Percentiles rank a stretch among this genome's conserved stretches.
Evolutionary conservation across 208 protist species (phyloP).

Genomic region (Trypanosoma vivax): DNA sequence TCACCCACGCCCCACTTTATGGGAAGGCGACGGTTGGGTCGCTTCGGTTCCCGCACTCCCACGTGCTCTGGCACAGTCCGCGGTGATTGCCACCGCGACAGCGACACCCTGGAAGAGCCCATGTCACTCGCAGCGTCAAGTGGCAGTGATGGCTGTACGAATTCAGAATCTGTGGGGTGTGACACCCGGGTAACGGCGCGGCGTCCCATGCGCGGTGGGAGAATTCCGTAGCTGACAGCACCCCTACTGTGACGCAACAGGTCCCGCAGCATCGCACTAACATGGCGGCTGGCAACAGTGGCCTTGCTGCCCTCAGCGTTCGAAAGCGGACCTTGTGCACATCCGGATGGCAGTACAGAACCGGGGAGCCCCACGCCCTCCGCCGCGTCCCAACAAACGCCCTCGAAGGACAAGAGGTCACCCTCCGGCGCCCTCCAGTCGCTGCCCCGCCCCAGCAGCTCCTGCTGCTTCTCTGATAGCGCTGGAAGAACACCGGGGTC

Average conservation of each 20-base stretch:
- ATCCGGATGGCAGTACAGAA: neutral
- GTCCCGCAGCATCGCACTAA: neutral
- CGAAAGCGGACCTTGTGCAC: neutral
- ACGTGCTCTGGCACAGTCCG: neutral
- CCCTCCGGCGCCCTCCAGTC: neutral
- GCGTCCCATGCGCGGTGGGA: neutral
- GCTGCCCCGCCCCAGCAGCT: neutral
- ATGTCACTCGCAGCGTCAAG: neutral
- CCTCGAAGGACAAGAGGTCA: neutral
- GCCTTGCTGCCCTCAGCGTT: neutral
- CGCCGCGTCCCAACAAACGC: neutral
- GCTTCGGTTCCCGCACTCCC: neutral
- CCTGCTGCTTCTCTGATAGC: neutral
- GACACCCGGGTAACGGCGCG: too few relatives aligned
- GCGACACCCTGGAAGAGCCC: neutral
- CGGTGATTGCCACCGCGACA: neutral
- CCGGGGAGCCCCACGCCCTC: too few relatives aligned
- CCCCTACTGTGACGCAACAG: neutral
- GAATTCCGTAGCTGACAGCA: neutral
- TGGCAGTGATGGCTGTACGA: too few relatives aligned
- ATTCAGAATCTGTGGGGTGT: too few relatives aligned
- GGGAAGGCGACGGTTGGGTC: slow-evolving; percentile 18
- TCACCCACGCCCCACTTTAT: slow-evolving; percentile 45
- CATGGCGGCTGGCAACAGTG: neutral
- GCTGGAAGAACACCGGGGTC: neutral